Base-by-base conservation (phyloP, 2,329 filamentous ascomycete species). In the Paracoccidioides brasiliensis region DNA sequence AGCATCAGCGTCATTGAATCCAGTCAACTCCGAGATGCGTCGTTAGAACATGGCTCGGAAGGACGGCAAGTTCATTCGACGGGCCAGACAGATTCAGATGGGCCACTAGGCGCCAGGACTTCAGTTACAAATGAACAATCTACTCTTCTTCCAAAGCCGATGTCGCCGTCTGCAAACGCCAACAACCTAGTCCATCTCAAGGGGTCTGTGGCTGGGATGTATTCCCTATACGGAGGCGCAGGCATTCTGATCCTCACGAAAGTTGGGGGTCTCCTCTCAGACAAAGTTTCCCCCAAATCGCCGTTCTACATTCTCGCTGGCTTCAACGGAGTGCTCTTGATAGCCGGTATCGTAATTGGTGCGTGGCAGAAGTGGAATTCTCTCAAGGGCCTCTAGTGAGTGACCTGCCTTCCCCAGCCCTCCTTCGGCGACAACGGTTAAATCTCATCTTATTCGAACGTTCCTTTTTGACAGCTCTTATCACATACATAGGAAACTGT, bases 281-380 rank as follows among this genome's bases (percentile, higher is more conserved):
- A 98, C 69, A 77, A 71, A 22, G 74, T 83, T 54, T 84, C 84
- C 0, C 78, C 78, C 2, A 86, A 87, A 0, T 86, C 88, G 9
- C 93, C 93, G 0, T 97, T 98, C 68, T 95, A 90, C 67, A 85
- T 97, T 78, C 91, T 98, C 84, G 90, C 90, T 0, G 75, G 75
- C 0, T 97, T 97, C 68, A 97, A 97, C 67, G 86, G 72, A 0
- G 60, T 88, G 0, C 69, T 96, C 55, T 73, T 94, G 10, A 40
- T 68, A 10, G 61, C 60, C 5, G 69, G 70, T 4, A 55, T 70
- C 33, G 55, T 64, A 42, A 46, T 55, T 12, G 40, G 55, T 3
- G 37, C 50, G 22, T 43, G n/a, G 45, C 58, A 51, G 44, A 51
- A 44, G 15, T 58, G 53, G 53, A 22, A 35, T 35, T 28, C 4